phyloP scores from a whole-genome alignment of 2,329 filamentous ascomycete genomes.

The Coniella lustricola region DNA sequence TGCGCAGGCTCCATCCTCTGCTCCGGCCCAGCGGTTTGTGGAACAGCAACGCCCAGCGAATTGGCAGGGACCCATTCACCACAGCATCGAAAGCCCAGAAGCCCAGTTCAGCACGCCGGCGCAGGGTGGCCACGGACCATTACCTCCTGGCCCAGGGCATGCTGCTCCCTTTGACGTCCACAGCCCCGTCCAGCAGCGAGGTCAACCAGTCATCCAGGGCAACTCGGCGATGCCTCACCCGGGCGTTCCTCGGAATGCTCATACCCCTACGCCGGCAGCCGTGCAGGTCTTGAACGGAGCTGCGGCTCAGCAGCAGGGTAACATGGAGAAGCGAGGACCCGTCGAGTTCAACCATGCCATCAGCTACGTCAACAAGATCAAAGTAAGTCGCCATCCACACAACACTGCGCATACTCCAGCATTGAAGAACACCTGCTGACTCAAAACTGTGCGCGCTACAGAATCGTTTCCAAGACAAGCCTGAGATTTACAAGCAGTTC shows the following conservation, averaged over 20 bases:
- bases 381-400: conserved; percentile 59
- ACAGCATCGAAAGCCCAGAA: conserved; percentile 57
- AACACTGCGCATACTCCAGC: too few species aligned
- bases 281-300: conserved; percentile 56
- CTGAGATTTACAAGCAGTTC: conserved; percentile 99
- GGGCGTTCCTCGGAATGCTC: conserved; percentile 43
- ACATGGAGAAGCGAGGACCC: conserved; percentile 78
- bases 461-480: conserved; percentile 95
- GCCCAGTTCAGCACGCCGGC: conserved; percentile 53
- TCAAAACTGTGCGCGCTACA: conserved; percentile 31
- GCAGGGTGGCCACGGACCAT: conserved; percentile 41
- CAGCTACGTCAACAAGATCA: conserved; percentile 99
- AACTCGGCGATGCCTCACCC: conserved; percentile 33
- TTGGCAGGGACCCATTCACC: conserved; percentile 50
- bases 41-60: conserved; percentile 39
- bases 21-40: conserved; percentile 37
- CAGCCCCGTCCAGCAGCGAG: conserved; percentile 23
- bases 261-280: conserved; percentile 52
- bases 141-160: conserved; percentile 32
- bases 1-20: conserved; percentile 29
- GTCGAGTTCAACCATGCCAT: conserved; percentile 99
- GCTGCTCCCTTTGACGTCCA: conserved; percentile 26
- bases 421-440: not conserved
- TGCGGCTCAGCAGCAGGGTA: conserved; percentile 44
- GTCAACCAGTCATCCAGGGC: conserved; percentile 26